These are phyloP conservation scores for Darksidea phi DNA, from an alignment of 495 filamentous ascomycete genomes.

Conservation along the genomic window DNA sequence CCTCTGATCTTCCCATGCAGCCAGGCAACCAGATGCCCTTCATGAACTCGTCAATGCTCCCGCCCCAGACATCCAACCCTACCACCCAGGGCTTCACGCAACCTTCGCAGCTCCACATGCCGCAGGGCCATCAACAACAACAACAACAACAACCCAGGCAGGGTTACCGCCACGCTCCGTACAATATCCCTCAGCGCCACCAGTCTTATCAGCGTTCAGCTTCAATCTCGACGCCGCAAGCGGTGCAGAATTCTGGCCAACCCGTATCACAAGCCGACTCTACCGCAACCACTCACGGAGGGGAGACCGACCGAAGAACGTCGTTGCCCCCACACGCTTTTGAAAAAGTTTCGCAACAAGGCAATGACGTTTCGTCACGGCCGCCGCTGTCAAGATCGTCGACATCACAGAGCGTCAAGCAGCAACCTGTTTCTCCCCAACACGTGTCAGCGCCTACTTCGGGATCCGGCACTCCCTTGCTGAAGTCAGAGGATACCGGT, in stretches of 20 bases:
- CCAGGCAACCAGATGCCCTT: slow-evolving; percentile 7
- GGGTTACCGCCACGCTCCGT: slow-evolving; percentile 14
- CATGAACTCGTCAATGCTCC: slow-evolving; percentile 39
- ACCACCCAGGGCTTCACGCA: too few species aligned
- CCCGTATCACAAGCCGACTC: slow-evolving; percentile 32
- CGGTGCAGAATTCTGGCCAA: slow-evolving; percentile 23
- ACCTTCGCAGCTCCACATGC: slow-evolving; percentile 39
- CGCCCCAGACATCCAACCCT: slow-evolving; percentile 45
- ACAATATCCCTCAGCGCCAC: slow-evolving; percentile 24
- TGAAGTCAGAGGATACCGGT: slow-evolving; percentile 5
- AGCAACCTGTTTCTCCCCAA: slow-evolving; percentile 1
- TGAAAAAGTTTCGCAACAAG: slow-evolving; percentile 1
- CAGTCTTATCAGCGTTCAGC: slow-evolving; percentile 42
- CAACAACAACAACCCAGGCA: slow-evolving; percentile 24
- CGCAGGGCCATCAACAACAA: slow-evolving; percentile 42
- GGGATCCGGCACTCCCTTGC: slow-evolving; percentile 20
- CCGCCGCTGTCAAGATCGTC: slow-evolving; percentile 18
- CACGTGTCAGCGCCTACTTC: slow-evolving; percentile 2
- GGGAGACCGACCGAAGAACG: slow-evolving; percentile 41
- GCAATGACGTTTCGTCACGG: slow-evolving; percentile 1
- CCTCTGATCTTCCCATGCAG: neutral
- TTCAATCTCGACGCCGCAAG: slow-evolving; percentile 45
- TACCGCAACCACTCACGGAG: slow-evolving; percentile 14
- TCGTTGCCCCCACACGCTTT: slow-evolving; percentile 41
- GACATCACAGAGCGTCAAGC: slow-evolving; percentile 9